Percentiles rank a stretch among this genome's conserved stretches.
Conservation (phyloP, 2,329 filamentous ascomycete species). For the Tolypocladium capitatum region DNA sequence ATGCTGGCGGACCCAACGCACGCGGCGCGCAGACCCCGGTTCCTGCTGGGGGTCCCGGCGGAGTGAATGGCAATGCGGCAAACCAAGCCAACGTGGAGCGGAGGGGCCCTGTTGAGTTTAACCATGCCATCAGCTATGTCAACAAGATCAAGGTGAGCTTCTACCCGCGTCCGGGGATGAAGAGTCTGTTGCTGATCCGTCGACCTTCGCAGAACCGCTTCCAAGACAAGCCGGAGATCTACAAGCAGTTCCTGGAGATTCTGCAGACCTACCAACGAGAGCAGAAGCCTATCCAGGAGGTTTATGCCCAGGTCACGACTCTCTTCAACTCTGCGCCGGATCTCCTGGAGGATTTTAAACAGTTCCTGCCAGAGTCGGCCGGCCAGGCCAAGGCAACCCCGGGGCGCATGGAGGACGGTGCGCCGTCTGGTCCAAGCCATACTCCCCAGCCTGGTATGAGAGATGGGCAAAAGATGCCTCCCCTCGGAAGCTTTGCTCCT, state of each 20-base stretch:
- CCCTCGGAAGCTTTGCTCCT: constrained; percentile 87
- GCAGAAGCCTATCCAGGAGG: constrained; percentile 95
- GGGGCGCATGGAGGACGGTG: constrained; percentile 43
- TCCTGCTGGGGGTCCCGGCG: constrained; percentile 41
- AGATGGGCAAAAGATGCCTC: constrained; percentile 70
- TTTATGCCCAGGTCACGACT: constrained; percentile 91
- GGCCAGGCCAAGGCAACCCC: constrained; percentile 37
- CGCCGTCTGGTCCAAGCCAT: constrained; percentile 30
- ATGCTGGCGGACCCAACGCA: constrained; percentile 28
- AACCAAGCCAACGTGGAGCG: constrained; percentile 60
- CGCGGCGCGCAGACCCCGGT: constrained; percentile 47
- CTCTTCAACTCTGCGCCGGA: constrained; percentile 90
- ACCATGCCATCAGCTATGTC: constrained; percentile 97
- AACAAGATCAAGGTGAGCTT: constrained; percentile 91
- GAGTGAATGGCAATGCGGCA: constrained; percentile 44
- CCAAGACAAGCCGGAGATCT: constrained; percentile 91
- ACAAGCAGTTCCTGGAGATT: constrained; percentile 98
- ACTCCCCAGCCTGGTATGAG: constrained; percentile 41
- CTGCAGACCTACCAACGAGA: constrained; percentile 96
- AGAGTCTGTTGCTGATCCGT: constrained; percentile 5
- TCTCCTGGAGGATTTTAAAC: constrained; percentile 94
- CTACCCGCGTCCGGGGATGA: neutral
- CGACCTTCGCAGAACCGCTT: constrained; percentile 65
- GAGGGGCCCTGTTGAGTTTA: constrained; percentile 92
- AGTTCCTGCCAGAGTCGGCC: constrained; percentile 85